Base-by-base conservation (phyloP, 139 green algal species). In the Chlamydomonas schloesseri region DNA sequence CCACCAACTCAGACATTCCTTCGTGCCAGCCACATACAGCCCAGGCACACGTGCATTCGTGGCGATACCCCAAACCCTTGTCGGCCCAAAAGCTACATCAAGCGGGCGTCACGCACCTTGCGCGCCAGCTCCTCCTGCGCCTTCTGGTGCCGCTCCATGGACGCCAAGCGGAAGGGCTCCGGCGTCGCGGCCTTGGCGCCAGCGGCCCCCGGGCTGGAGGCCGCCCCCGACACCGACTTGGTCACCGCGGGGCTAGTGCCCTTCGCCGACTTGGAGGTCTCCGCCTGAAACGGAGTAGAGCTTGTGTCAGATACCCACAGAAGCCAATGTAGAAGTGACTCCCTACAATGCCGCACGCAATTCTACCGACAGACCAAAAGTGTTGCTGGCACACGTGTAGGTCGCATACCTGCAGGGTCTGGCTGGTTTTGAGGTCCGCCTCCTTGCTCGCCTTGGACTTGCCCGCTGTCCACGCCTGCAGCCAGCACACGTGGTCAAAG, bases 41-140 rank as follows among this genome's bases (percentile, higher is more conserved):
- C 53, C 13, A 15, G 15, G 53, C 53, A 58, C 53, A 23, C 13
- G 53, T 23, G 15, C 15, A 15, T 13, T 58, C 13, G 13, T 23
- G 13, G 15, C 53, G 53, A 15, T 58, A 58, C 53, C 13, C 13
- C 13, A 23, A 58, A 13, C 13, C 53, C 14, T 57, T 11, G 50
- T 11, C 11, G 14, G 14, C 11, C 50, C 14, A 57, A 14, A 14
- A 57, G 50, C 50, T 21, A 57, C 14, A 57, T 14, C 14, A 57
- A 21, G 11, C 50, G 50, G 50, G 50, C 50, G 50, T 14, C 50
- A 21, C 72, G 29, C 31, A 83, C 77, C 77, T 83, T 83, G 29
- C 37, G 14, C 37, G 37, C 37, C 4, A 86, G 80, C 50, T 79
- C 80, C 68, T 86, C 80, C 80, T 86, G 68, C 31, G 68, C 68